Conservation (phyloP, 768 basidiomycete genomes). For the Sarcomyxa edulis region DNA sequence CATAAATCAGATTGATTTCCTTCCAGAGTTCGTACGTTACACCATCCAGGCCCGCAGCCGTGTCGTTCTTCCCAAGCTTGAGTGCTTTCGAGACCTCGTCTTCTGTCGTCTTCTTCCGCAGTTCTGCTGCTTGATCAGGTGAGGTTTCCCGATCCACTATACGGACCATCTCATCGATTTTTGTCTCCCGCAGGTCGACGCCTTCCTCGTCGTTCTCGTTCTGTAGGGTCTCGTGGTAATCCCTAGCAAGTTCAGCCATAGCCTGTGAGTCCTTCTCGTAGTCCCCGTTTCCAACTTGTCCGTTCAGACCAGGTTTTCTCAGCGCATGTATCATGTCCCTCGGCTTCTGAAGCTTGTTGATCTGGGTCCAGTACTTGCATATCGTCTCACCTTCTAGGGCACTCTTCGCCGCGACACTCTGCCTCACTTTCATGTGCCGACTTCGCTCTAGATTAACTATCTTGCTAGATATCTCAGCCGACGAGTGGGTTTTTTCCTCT, state of each 20-base stretch:
- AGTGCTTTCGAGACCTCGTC: conserved; percentile 13
- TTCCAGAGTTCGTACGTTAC: conserved; percentile 25
- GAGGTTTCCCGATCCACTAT: neutral
- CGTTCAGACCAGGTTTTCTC: neutral
- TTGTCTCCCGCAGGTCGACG: neutral
- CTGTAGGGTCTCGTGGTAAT: conserved; percentile 4
- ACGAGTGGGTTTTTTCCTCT: too few relatives aligned
- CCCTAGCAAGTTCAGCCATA: conserved; percentile 2
- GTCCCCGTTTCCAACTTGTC: neutral
- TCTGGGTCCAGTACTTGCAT: neutral
- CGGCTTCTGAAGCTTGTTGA: neutral
- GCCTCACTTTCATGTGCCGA: conserved; percentile 4
- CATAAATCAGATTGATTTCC: conserved; percentile 4
- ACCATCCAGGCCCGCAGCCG: conserved; percentile 18
- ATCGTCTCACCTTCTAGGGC: conserved; percentile 2
- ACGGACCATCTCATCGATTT: neutral
- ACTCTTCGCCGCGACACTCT: conserved; percentile 2
- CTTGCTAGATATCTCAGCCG: conserved; percentile 2
- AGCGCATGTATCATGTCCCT: conserved; percentile 4
- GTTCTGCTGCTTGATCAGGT: neutral
- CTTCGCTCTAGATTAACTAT: conserved; percentile 4
- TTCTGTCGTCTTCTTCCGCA: conserved; percentile 3
- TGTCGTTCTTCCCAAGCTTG: conserved; percentile 10
- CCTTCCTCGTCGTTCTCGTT: neutral
- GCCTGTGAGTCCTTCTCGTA: too few relatives aligned